These are phyloP conservation scores for Lophium mytilinum DNA, from an alignment of 495 filamentous ascomycete species.

Conservation along the genomic window DNA sequence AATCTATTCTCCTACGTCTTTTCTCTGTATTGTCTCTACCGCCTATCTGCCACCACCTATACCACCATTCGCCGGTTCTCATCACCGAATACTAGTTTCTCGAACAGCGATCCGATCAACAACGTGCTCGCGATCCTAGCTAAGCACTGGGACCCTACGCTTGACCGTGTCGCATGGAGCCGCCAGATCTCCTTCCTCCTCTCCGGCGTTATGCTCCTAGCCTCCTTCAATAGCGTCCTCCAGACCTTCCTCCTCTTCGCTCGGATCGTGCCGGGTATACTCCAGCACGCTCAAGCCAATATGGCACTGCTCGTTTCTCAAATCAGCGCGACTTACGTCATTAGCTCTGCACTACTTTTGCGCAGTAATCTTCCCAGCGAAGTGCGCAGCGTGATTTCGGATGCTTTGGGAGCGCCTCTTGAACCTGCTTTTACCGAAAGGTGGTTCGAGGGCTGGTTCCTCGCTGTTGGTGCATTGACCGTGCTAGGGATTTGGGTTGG, in stretches of 20 bases:
- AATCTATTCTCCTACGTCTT: constrained; percentile 53
- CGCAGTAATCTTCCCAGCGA: constrained; percentile 63
- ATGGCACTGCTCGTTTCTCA: constrained; percentile 66
- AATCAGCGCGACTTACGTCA: constrained; percentile 71
- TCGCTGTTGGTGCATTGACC: constrained; percentile 53
- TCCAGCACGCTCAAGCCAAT: constrained; percentile 54
- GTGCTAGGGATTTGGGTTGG: constrained; percentile 61
- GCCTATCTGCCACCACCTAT: constrained; percentile 58
- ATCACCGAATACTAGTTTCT: constrained; percentile 45
- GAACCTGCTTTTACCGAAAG: constrained; percentile 65
- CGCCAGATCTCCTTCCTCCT: constrained; percentile 70
- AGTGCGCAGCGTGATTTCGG: constrained; percentile 60
- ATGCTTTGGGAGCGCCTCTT: constrained; percentile 60
- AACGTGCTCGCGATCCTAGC: constrained; percentile 66
- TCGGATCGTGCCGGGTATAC: constrained; percentile 57
- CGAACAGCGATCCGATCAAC: constrained; percentile 67
- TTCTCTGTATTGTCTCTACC: constrained; percentile 67
- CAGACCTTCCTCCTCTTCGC: constrained; percentile 70
- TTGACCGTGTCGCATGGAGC: constrained; percentile 65
- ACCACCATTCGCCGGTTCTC: constrained; percentile 51
- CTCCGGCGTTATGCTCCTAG: constrained; percentile 67
- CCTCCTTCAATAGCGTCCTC: constrained; percentile 64
- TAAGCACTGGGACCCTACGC: constrained; percentile 60
- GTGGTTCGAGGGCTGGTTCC: constrained; percentile 84
- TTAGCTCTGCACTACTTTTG: constrained; percentile 63